A percentile compares a stretch with the other conserved stretches of the same genome.
Evolutionary conservation across 73 alveolate species (phyloP).

Genomic region (Paramecium caudatum): DNA sequence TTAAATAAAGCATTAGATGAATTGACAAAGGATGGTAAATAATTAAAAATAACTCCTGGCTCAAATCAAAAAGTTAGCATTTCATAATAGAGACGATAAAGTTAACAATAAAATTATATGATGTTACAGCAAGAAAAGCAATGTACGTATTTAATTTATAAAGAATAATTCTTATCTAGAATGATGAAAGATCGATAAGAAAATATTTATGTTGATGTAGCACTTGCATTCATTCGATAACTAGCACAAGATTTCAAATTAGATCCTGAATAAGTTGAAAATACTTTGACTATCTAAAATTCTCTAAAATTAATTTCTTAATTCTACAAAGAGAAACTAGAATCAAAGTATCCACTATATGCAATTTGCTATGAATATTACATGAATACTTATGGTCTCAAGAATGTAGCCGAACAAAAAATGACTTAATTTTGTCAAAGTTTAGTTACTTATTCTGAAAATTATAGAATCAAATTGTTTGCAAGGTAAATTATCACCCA

Average conservation of each 20-base stretch:
- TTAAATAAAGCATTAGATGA: constrained; percentile 41
- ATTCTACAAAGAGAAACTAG: constrained; percentile 56
- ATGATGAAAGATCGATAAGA: constrained; percentile 22
- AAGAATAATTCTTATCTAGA: constrained; percentile 14
- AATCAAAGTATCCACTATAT: constrained; percentile 27
- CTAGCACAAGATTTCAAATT: background rate
- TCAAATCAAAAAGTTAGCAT: constrained; percentile 12
- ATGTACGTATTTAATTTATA: background rate
- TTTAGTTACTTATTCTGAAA: background rate
- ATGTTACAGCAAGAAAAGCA: background rate
- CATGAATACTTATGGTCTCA: constrained; percentile 39
- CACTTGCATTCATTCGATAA: background rate
- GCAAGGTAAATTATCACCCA: constrained; percentile 35
- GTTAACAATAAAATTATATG: constrained; percentile 21
- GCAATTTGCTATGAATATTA: constrained; percentile 49
- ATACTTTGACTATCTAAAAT: constrained; percentile 33
- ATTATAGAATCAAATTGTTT: constrained; percentile 27
- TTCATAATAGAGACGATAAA: background rate
- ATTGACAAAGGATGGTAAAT: constrained; percentile 19
- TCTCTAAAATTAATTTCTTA: constrained; percentile 37
- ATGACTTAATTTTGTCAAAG: constrained; percentile 42
- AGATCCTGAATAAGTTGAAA: constrained; percentile 19
- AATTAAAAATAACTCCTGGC: background rate
- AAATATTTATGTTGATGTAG: constrained; percentile 46
- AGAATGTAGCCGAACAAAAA: constrained; percentile 53